These are phyloP conservation scores for Talaromyces rugulosus DNA, from an alignment of 2,329 filamentous ascomycete species.

Conservation along the genomic window DNA sequence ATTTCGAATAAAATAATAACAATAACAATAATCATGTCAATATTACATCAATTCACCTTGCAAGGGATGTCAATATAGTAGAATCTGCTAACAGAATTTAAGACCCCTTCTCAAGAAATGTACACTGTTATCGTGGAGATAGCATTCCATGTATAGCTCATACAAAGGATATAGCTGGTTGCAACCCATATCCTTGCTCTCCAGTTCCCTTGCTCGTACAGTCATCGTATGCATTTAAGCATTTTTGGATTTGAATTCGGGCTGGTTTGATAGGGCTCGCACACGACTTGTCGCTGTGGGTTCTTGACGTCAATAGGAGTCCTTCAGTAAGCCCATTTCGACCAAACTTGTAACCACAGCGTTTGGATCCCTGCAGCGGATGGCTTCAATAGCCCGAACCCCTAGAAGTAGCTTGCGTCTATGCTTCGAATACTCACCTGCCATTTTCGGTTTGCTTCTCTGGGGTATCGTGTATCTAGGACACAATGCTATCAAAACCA, in stretches of 20 bases:
- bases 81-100: too few relatives aligned
- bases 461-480: not conserved
- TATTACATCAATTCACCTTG: too few relatives aligned
- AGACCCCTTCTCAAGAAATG: too few relatives aligned
- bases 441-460: not conserved
- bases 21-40: too few relatives aligned
- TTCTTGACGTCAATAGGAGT: not conserved
- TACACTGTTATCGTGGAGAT: not conserved
- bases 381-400: not conserved
- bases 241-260: not conserved
- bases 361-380: not conserved
- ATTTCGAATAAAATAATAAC: too few relatives aligned
- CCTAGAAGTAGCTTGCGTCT: not conserved
- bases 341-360: not conserved
- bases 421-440: not conserved
- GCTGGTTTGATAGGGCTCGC: not conserved
- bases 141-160: accelerated
- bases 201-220: not conserved
- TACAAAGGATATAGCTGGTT: not conserved
- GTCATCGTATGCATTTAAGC: not conserved
- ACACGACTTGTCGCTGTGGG: not conserved
- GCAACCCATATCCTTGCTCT: not conserved
- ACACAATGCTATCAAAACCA: not conserved
- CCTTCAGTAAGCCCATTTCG: too few relatives aligned
- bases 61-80: too few relatives aligned